phyloP scores from a whole-genome alignment of 2,329 filamentous ascomycete genomes.

The Neofusicoccum umdonicola region DNA sequence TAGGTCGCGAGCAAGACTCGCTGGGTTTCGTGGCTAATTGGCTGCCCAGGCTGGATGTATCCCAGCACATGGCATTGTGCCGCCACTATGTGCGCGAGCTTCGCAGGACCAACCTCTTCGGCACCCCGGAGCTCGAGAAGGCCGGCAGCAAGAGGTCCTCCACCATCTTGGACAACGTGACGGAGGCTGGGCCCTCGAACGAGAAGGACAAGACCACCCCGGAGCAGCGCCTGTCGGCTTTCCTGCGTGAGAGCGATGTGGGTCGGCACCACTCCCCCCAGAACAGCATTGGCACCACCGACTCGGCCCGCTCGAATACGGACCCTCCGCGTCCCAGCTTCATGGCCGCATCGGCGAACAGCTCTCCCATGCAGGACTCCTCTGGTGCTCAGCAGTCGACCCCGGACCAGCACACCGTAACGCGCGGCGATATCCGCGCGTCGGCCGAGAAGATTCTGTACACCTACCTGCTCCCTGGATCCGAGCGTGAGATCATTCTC shows the following conservation, averaged over 20 bases:
- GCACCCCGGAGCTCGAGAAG: slow-evolving; percentile 87
- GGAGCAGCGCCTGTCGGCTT: slow-evolving; percentile 88
- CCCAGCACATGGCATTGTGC: slow-evolving; percentile 96
- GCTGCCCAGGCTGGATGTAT: slow-evolving; percentile 86
- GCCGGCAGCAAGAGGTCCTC: slow-evolving; percentile 78
- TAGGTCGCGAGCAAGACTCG: slow-evolving; percentile 45
- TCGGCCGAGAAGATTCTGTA: slow-evolving; percentile 99
- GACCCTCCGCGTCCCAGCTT: slow-evolving; percentile 57
- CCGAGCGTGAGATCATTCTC: slow-evolving; percentile 92
- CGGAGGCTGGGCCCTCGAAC: slow-evolving; percentile 60
- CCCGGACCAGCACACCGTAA: slow-evolving; percentile 71
- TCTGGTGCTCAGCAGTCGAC: slow-evolving; percentile 28
- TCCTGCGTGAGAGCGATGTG: slow-evolving; percentile 63
- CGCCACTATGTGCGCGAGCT: slow-evolving; percentile 96
- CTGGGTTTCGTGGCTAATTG: slow-evolving; percentile 24
- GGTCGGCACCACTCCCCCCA: slow-evolving; percentile 47
- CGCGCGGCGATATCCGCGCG: slow-evolving; percentile 84
- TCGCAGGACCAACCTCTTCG: slow-evolving; percentile 85
- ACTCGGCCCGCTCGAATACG: slow-evolving; percentile 54
- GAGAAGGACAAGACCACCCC: slow-evolving; percentile 69
- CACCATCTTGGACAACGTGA: slow-evolving; percentile 63
- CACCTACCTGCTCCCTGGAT: slow-evolving; percentile 90
- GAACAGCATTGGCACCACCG: slow-evolving; percentile 46
- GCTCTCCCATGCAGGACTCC: slow-evolving; percentile 53
- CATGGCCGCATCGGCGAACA: slow-evolving; percentile 68